Conservation (phyloP, 2,329 filamentous ascomycete genomes). For the Mycosphaerella sp. region DNA sequence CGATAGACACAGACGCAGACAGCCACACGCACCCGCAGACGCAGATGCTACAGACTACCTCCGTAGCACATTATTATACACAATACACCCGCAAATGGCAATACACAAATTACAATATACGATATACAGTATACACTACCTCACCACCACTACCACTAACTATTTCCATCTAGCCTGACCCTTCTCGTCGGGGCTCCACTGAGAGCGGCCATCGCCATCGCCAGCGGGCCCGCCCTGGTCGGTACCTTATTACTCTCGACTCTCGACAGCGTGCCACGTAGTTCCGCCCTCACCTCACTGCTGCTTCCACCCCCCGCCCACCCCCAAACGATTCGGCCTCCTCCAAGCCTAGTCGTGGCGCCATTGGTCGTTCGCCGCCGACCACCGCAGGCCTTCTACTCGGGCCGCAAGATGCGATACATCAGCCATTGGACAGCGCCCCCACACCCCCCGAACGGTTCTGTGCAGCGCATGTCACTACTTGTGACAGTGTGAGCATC, state of each 20-base stretch:
- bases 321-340: not conserved
- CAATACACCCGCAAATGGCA: too few relatives aligned
- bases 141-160: too few relatives aligned
- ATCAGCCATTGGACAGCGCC: constrained; percentile 12
- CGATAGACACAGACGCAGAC: not conserved
- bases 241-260: not conserved
- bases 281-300: too few relatives aligned
- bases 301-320: constrained; percentile 2
- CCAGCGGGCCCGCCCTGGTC: constrained; percentile 4
- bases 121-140: too few relatives aligned
- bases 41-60: too few relatives aligned
- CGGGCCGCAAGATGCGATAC: constrained; percentile 13
- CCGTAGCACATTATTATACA: too few relatives aligned
- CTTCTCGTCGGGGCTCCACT: not conserved
- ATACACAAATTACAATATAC: too few relatives aligned
- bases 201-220: not conserved
- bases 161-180: too few relatives aligned
- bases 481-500: constrained; percentile 4
- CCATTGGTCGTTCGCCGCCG: constrained; percentile 7
- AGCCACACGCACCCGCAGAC: too few relatives aligned
- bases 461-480: not conserved
- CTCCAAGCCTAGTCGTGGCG: not conserved
- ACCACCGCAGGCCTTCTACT: not conserved
- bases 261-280: constrained; percentile 5
- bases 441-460: constrained; percentile 4